Evolutionary conservation across 2,329 filamentous ascomycete genomes (phyloP).

Genomic region (Claviceps maximensis): DNA sequence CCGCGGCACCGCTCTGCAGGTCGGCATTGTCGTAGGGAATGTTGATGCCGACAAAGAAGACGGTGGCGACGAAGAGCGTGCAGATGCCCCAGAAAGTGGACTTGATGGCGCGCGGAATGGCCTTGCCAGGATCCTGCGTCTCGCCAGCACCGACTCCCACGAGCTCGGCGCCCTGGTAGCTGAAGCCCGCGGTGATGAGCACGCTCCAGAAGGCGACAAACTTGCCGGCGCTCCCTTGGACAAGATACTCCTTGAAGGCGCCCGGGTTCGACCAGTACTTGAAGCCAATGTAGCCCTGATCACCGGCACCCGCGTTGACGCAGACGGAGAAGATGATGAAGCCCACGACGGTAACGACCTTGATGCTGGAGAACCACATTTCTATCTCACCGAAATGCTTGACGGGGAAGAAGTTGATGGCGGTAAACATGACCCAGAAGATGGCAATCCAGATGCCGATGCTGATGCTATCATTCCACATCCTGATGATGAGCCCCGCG

Average conservation of each 20-base stretch:
- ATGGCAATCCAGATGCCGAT: slow-evolving; percentile 61
- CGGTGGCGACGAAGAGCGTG: slow-evolving; percentile 48
- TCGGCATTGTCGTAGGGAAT: slow-evolving; percentile 47
- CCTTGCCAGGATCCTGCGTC: slow-evolving; percentile 57
- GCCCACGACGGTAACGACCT: slow-evolving; percentile 60
- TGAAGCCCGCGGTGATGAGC: slow-evolving; percentile 55
- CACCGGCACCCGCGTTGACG: slow-evolving; percentile 57
- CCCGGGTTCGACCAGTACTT: slow-evolving; percentile 57
- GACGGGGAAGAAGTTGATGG: slow-evolving; percentile 58
- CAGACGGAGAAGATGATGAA: slow-evolving; percentile 68
- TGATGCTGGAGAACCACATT: slow-evolving; percentile 66
- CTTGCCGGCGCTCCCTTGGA: slow-evolving; percentile 39
- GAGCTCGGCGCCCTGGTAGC: slow-evolving; percentile 61
- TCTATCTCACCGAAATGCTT: slow-evolving; percentile 64
- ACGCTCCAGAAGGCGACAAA: slow-evolving; percentile 60
- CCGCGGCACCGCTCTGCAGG: slow-evolving; percentile 36
- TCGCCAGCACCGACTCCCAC: slow-evolving; percentile 71
- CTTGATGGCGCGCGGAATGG: slow-evolving; percentile 58
- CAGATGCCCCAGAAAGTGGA: slow-evolving; percentile 68
- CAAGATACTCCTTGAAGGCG: slow-evolving; percentile 50
- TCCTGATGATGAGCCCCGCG: slow-evolving; percentile 62
- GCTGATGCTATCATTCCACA: slow-evolving; percentile 50
- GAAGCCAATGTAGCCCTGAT: slow-evolving; percentile 62
- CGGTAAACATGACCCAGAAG: slow-evolving; percentile 59
- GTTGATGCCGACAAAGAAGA: slow-evolving; percentile 60